Percentiles rank a stretch among this genome's conserved stretches.
These are phyloP conservation scores for Mortierella antarctica DNA, from an alignment of 192 early-diverging fungal species.

Conservation along the genomic window DNA sequence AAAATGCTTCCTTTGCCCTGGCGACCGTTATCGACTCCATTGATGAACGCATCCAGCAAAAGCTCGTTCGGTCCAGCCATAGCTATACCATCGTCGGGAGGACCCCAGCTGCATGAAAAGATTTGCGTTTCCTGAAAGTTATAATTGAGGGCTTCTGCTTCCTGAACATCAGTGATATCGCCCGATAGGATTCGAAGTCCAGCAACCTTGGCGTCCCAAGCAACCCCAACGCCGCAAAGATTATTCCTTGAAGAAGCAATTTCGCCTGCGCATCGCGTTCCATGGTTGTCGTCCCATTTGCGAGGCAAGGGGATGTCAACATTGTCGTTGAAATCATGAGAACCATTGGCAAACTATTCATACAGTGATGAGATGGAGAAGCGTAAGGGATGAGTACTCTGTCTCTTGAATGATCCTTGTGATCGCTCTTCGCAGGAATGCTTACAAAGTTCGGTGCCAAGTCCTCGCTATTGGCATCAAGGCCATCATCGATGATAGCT, in stretches of 20 bases:
- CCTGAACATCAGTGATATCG: slow-evolving; percentile 91
- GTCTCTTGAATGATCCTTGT: not conserved
- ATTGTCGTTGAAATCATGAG: slow-evolving; percentile 95
- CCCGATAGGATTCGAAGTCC: slow-evolving; percentile 91
- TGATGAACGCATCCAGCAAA: slow-evolving; percentile 85
- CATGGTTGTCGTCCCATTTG: slow-evolving; percentile 86
- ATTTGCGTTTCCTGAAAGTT: slow-evolving; percentile 90
- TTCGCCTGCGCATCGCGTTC: slow-evolving; percentile 97
- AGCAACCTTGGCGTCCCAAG: slow-evolving; percentile 88
- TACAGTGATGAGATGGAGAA: not conserved
- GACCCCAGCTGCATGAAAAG: slow-evolving; percentile 98
- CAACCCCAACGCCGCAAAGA: slow-evolving; percentile 94
- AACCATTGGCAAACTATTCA: slow-evolving; percentile 78
- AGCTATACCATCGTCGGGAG: slow-evolving; percentile 85
- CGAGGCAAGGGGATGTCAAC: slow-evolving; percentile 78
- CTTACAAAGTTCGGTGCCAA: slow-evolving; percentile 89
- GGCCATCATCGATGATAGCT: slow-evolving; percentile 95
- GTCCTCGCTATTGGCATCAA: slow-evolving; percentile 89
- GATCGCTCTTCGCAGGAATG: slow-evolving; percentile 3
- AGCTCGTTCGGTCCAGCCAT: slow-evolving; percentile 87
- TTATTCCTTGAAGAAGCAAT: slow-evolving; percentile 93
- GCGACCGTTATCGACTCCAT: slow-evolving; percentile 88
- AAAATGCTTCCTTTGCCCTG: slow-evolving; percentile 87
- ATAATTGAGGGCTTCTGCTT: slow-evolving; percentile 91
- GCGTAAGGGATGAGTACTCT: not conserved